Percentiles rank a stretch among this genome's conserved stretches.
Evolutionary conservation across 352 stramenopile species (phyloP).

Genomic region (Phytophthora cajani): DNA sequence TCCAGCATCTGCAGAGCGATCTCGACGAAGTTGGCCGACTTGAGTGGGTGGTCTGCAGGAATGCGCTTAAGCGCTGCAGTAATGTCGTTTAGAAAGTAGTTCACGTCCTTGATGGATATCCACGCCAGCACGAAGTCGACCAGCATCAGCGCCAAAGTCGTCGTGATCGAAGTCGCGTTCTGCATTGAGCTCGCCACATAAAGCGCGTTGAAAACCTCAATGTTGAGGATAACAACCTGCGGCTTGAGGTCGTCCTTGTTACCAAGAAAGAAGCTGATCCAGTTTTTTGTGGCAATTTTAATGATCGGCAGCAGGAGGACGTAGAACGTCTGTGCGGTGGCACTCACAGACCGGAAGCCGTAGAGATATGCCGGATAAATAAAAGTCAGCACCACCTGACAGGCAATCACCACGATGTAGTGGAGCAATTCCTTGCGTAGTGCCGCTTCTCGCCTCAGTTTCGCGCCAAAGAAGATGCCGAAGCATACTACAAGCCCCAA

Average conservation of each 20-base stretch:
- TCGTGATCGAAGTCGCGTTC: slow-evolving; percentile 39
- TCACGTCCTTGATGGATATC: slow-evolving; percentile 41
- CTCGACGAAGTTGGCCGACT: slow-evolving; percentile 24
- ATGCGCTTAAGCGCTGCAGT: slow-evolving; percentile 14
- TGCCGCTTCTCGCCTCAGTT: slow-evolving; percentile 24
- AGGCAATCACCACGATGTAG: slow-evolving; percentile 40
- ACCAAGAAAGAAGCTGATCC: slow-evolving; percentile 37
- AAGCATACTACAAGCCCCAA: slow-evolving; percentile 31
- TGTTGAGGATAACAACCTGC: slow-evolving; percentile 59
- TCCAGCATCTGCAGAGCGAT: slow-evolving; percentile 27
- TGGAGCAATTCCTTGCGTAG: slow-evolving; percentile 25
- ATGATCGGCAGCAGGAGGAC: slow-evolving; percentile 43
- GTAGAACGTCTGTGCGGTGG: slow-evolving; percentile 32
- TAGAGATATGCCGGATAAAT: slow-evolving; percentile 66
- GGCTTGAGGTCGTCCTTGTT: slow-evolving; percentile 44
- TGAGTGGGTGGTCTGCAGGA: slow-evolving; percentile 14
- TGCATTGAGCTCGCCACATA: slow-evolving; percentile 58
- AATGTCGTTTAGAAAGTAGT: slow-evolving; percentile 20
- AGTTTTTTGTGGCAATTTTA: slow-evolving; percentile 50
- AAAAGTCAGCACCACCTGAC: slow-evolving; percentile 47
- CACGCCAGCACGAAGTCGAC: slow-evolving; percentile 47
- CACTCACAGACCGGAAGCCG: slow-evolving; percentile 35
- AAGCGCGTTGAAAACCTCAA: slow-evolving; percentile 62
- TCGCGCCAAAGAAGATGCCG: slow-evolving; percentile 28
- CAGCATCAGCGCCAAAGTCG: slow-evolving; percentile 33